Conservation (phyloP, 1,284 basidiomycete genomes). For the Singerocomus inundabilis region DNA sequence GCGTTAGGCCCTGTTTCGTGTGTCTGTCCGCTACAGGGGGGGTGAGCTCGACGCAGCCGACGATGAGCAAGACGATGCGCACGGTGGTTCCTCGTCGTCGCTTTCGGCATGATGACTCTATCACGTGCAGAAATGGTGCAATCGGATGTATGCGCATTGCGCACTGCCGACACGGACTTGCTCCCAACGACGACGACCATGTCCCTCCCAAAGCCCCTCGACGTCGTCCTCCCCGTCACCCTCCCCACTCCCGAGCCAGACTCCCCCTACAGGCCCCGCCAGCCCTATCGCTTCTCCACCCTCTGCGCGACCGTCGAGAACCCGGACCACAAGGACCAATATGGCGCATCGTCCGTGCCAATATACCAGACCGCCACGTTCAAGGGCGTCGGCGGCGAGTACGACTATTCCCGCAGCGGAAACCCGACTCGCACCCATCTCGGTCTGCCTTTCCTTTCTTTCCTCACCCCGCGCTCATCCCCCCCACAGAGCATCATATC, state of each 20-base stretch:
- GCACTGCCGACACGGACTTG: background rate
- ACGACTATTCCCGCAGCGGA: slow-evolving; percentile 94
- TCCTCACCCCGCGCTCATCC: slow-evolving; percentile 1
- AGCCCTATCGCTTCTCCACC: slow-evolving; percentile 80
- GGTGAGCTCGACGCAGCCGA: slow-evolving; percentile 11
- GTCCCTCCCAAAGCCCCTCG: slow-evolving; percentile 23
- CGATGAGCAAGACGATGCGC: slow-evolving; percentile 9
- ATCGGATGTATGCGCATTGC: slow-evolving; percentile 6
- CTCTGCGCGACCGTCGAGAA: slow-evolving; percentile 92
- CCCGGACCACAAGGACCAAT: slow-evolving; percentile 89
- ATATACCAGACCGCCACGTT: slow-evolving; percentile 99
- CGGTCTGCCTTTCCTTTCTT: slow-evolving; percentile 49
- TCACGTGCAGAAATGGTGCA: slow-evolving; percentile 27
- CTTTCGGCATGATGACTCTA: slow-evolving; percentile 17
- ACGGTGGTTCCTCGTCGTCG: slow-evolving; percentile 45
- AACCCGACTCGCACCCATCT: slow-evolving; percentile 96
- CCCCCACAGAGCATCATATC: slow-evolving; percentile 79
- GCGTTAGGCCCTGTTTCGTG: slow-evolving; percentile 50
- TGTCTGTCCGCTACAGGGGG: slow-evolving; percentile 40
- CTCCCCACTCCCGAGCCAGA: slow-evolving; percentile 77
- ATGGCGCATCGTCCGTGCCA: slow-evolving; percentile 90
- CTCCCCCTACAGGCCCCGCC: slow-evolving; percentile 60
- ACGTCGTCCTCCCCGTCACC: slow-evolving; percentile 34
- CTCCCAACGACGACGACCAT: slow-evolving; percentile 20
- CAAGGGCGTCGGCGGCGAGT: slow-evolving; percentile 89